Evolutionary conservation across 768 basidiomycete species (phyloP).

Genomic region (Russula foetens): DNA sequence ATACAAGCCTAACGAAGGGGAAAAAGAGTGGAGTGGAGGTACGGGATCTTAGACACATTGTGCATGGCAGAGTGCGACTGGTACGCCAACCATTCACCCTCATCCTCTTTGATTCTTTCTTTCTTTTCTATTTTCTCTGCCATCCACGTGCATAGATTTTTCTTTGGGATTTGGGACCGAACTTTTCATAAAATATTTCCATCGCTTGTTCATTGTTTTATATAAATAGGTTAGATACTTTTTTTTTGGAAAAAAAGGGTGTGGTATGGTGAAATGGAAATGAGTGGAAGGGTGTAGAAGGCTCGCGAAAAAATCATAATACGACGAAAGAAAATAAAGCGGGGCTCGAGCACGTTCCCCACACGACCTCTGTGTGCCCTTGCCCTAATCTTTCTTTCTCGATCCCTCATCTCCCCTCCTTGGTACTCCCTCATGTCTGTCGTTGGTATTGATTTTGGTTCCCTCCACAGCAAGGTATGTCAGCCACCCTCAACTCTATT

Average conservation of each 20-base stretch:
- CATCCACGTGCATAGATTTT: too few species aligned
- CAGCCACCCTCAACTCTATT: neutral
- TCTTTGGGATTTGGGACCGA: too few species aligned
- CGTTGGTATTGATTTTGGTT: conserved; percentile 92
- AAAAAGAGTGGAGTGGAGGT: neutral
- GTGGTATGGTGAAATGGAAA: neutral
- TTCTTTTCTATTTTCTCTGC: too few species aligned
- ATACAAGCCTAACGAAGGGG: neutral
- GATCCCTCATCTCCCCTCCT: neutral
- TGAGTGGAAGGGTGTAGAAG: conserved; percentile 15
- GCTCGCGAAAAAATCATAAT: conserved; percentile 14
- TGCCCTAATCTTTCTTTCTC: neutral
- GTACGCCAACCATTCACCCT: neutral
- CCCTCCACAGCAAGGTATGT: conserved; percentile 78
- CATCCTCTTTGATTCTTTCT: neutral
- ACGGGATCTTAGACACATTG: neutral
- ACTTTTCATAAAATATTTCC: too few species aligned
- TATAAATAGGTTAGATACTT: too few species aligned
- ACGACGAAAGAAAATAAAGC: conserved; percentile 16
- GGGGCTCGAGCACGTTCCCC: neutral
- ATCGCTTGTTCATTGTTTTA: too few species aligned
- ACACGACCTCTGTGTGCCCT: conserved; percentile 5
- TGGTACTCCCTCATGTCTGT: conserved; percentile 57
- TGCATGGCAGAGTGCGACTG: conserved; percentile 1
- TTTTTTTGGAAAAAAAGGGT: too few species aligned